phyloP scores from a whole-genome alignment of 2,329 filamentous ascomycete genomes.

The Juglanconis oblonga region DNA sequence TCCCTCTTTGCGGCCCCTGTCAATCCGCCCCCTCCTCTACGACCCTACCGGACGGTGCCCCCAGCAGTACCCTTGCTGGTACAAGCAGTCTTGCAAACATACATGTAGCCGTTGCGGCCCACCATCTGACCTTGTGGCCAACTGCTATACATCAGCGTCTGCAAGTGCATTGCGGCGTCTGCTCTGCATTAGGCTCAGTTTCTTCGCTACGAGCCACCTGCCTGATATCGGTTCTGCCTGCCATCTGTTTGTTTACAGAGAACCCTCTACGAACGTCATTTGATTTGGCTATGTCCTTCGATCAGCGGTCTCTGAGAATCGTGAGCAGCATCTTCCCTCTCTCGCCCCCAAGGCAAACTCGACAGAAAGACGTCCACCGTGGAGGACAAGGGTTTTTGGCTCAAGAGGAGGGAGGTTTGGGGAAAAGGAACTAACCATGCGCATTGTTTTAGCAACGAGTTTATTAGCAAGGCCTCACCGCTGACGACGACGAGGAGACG shows the following conservation, averaged over 20 bases:
- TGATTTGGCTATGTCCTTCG: constrained; percentile 9
- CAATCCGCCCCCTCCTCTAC: constrained; percentile 21
- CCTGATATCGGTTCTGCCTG: neutral
- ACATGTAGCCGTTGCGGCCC: constrained; percentile 29
- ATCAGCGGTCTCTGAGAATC: neutral
- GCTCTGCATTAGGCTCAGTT: constrained; percentile 25
- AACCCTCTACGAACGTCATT: constrained; percentile 4
- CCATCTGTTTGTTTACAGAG: neutral
- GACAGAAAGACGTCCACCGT: neutral
- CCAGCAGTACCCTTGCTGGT: constrained; percentile 32
- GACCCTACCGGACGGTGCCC: constrained; percentile 15
- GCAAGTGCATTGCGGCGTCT: constrained; percentile 30
- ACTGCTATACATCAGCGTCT: constrained; percentile 22
- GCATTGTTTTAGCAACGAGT: constrained; percentile 14
- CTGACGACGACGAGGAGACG: constrained; percentile 13
- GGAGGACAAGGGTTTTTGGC: neutral
- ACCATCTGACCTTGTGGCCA: constrained; percentile 27
- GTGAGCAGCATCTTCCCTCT: constrained; percentile 9
- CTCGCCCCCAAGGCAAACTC: neutral
- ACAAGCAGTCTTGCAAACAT: constrained; percentile 39
- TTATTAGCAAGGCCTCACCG: constrained; percentile 10
- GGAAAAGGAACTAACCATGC: constrained; percentile 17
- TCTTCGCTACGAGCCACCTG: constrained; percentile 12
- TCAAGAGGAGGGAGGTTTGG: constrained; percentile 11
- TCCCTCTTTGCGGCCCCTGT: constrained; percentile 25